phyloP scores from a whole-genome alignment of 2,329 filamentous ascomycete genomes.

The Pestalotiopsis sp. region DNA sequence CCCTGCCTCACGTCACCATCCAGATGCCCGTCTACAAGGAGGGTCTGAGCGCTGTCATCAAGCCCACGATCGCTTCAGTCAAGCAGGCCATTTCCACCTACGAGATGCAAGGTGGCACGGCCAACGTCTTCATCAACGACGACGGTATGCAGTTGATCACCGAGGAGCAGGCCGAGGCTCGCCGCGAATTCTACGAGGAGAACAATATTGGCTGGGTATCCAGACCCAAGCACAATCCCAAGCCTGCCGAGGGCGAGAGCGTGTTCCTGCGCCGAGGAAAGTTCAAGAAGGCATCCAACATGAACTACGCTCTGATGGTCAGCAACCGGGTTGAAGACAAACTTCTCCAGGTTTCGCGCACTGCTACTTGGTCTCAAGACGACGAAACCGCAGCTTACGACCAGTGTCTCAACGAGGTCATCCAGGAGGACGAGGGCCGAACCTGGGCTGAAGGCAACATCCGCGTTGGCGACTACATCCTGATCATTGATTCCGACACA shows the following conservation, averaged over 20 bases:
- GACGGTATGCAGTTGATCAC: constrained; percentile 67
- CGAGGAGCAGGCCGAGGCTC: constrained; percentile 46
- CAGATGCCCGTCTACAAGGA: constrained; percentile 55
- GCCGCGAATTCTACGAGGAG: constrained; percentile 58
- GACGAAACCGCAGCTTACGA: constrained; percentile 71
- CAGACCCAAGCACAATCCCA: constrained; percentile 53
- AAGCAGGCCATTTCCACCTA: constrained; percentile 61
- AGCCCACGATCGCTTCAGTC: constrained; percentile 56
- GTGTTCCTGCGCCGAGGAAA: constrained; percentile 64
- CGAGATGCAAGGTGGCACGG: constrained; percentile 64
- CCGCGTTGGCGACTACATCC: constrained; percentile 81
- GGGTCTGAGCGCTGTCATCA: constrained; percentile 49
- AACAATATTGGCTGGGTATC: constrained; percentile 60
- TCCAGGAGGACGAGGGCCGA: constrained; percentile 64
- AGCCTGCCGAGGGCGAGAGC: constrained; percentile 48
- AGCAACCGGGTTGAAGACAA: constrained; percentile 73
- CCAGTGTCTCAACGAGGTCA: constrained; percentile 63
- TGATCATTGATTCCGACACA: constrained; percentile 78
- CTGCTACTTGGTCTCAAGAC: constrained; percentile 65
- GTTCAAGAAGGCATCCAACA: constrained; percentile 73
- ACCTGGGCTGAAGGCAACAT: constrained; percentile 86
- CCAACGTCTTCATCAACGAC: constrained; percentile 70
- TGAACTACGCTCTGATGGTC: constrained; percentile 71
- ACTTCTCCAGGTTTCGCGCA: constrained; percentile 57
- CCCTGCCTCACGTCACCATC: constrained; percentile 49